phyloP scores from a whole-genome alignment of 1,139 yeast genomes.

The Nakaseomyces kungkrabaensis region DNA sequence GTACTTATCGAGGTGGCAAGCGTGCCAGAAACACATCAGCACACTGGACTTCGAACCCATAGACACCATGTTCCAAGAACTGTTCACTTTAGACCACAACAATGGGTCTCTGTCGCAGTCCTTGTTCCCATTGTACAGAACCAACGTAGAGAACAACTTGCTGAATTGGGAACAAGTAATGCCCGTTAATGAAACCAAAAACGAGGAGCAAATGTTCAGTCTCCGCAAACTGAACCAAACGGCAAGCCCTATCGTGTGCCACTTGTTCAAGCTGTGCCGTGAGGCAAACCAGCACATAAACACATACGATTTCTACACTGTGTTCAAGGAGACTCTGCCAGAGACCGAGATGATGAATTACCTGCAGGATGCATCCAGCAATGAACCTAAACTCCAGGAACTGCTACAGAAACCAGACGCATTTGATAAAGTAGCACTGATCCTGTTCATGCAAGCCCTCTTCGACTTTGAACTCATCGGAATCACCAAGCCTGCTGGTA shows the following conservation, averaged over 20 bases:
- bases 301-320: conserved; percentile 65
- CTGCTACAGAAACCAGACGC: conserved; percentile 19
- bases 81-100: conserved; percentile 27
- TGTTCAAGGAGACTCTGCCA: conserved; percentile 52
- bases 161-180: conserved; percentile 22
- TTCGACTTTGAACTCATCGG: conserved; percentile 48
- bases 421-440: conserved; percentile 45
- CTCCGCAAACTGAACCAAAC: conserved; percentile 16
- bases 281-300: conserved; percentile 73
- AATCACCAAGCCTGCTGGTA: conserved; percentile 37
- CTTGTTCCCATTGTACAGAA: conserved; percentile 24
- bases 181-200: conserved; percentile 6
- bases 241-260: conserved; percentile 44
- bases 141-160: conserved; percentile 27
- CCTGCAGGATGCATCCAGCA: conserved; percentile 24
- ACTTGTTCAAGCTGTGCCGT: conserved; percentile 58
- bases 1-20: conserved; percentile 23
- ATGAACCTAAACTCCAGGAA: conserved; percentile 18
- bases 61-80: conserved; percentile 27
- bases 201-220: neutral
- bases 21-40: conserved; percentile 13
- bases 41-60: conserved; percentile 24
- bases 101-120: conserved; percentile 27
- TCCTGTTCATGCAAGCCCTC: conserved; percentile 50
- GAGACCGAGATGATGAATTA: conserved; percentile 32